Base-by-base conservation (phyloP, 129 eudicot species). In the Helichrysum umbraculigerum region DNA sequence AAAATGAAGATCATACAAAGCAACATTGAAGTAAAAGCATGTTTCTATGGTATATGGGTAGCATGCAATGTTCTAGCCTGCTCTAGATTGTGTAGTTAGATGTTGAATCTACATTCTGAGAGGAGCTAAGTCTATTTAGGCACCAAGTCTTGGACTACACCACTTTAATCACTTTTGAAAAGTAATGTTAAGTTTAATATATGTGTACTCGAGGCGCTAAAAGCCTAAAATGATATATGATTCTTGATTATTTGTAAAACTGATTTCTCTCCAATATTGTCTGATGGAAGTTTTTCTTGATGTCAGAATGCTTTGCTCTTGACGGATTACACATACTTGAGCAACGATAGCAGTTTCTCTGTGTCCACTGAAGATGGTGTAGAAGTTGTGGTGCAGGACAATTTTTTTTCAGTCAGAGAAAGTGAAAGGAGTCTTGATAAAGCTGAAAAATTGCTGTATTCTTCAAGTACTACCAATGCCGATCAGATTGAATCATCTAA, bases 301-400 rank as follows among this genome's bases (percentile, higher is more conserved):
- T 61, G 54, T 17, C 82, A 94, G 98, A 94, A 89, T 84, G 98
- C 96, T 75, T 75, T 79, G 66, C 93, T 94, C 47, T 78, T 94
- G 90, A 83, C 85, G 87, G 89, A 87, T 74, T 81, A 86, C 81
- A 86, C 96, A 21, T 91, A 91, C 81, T 72, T 94, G 89, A 86
- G 96, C 82, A 88, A 84, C 78, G 93, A 91, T 68, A 94, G 98
- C 83, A 83, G 93, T 85, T 94, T 87, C 70, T 82, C 96, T 47
- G 86, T 87, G 42, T 83, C 87, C 25, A 68, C 21, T 19, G 97
- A 94, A 73, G 98, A 94, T 84, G 96, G 89, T 65, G 98, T 94
- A 32, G 92, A 94, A 74, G 71, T 94, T 77, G 74, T 75, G 35
- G 68, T 70, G 58, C 74, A 81, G 83, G 96, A 91, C 29, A 78